Percentiles rank a stretch among this genome's conserved stretches.
These are phyloP conservation scores for Kandelia obovata DNA, from an alignment of 345 rosid genomes.

Conservation along the genomic window DNA sequence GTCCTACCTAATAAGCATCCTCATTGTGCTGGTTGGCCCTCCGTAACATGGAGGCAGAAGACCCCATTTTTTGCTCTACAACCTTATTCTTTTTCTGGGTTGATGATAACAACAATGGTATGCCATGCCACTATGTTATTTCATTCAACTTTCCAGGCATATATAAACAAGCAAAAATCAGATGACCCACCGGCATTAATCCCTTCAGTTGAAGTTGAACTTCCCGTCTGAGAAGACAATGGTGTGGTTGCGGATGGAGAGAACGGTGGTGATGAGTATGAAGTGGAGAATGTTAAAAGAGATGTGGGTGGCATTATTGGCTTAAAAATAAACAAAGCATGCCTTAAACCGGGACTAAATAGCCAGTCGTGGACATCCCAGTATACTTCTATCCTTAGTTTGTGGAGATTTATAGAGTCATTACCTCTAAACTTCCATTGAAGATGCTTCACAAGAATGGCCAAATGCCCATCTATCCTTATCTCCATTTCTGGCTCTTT, in stretches of 20 bases:
- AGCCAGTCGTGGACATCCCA: conserved; percentile 88
- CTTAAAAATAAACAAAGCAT: conserved; percentile 62
- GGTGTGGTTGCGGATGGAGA: conserved; percentile 39
- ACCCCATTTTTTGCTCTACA: conserved; percentile 10
- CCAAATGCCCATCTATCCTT: conserved; percentile 52
- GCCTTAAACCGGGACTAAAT: conserved; percentile 61
- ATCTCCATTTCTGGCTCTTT: conserved; percentile 65
- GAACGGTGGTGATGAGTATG: conserved; percentile 22
- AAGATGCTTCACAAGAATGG: conserved; percentile 63
- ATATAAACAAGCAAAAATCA: conserved; percentile 57
- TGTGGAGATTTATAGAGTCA: conserved; percentile 45
- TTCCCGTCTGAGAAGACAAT: conserved; percentile 33
- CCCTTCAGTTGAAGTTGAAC: conserved; percentile 38
- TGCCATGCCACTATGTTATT: not conserved
- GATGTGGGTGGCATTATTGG: conserved; percentile 30
- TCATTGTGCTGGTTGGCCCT: conserved; percentile 19
- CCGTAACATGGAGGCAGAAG: conserved; percentile 19
- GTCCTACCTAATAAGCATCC: conserved; percentile 17
- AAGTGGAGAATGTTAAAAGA: conserved; percentile 21
- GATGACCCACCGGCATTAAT: conserved; percentile 28
- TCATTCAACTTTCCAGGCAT: conserved; percentile 61
- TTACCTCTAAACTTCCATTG: conserved; percentile 85
- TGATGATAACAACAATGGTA: conserved; percentile 4
- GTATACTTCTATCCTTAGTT: conserved; percentile 52
- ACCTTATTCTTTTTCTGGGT: conserved; percentile 13